Evolutionary conservation across 805 yeast genomes (phyloP).

Genomic region (Brettanomyces anomalus): DNA sequence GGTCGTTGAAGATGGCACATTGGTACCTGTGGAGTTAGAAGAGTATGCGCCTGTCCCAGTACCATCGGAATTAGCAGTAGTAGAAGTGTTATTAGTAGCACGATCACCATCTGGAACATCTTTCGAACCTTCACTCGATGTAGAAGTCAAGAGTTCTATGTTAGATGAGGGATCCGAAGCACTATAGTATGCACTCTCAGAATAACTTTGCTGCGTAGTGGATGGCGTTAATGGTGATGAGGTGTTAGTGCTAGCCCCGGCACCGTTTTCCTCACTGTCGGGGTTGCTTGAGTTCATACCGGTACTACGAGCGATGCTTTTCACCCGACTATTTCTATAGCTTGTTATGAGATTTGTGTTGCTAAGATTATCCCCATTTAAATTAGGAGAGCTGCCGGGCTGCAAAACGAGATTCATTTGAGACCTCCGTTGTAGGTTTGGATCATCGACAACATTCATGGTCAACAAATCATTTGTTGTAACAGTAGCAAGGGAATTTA

Average conservation of each 20-base stretch:
- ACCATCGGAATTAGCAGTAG: not conserved
- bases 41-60: not conserved
- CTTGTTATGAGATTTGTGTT: conserved; percentile 2
- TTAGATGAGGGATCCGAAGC: conserved; percentile 1
- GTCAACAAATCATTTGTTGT: conserved; percentile 77
- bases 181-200: not conserved
- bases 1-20: not conserved
- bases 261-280: not conserved
- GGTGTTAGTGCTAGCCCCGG: not conserved
- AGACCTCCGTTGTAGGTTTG: conserved; percentile 29
- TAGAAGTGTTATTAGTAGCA: no score
- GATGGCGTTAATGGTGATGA: no score
- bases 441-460: conserved; percentile 65
- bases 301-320: not conserved
- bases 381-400: not conserved
- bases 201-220: no score
- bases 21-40: not conserved
- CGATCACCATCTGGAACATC: not conserved
- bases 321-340: conserved; percentile 2
- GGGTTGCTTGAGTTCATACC: not conserved
- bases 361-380: not conserved
- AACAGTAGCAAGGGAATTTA: conserved; percentile 71
- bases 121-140: not conserved
- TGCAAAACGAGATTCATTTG: conserved; percentile 18
- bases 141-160: conserved; percentile 1